Evolutionary conservation across 2,329 filamentous ascomycete genomes (phyloP).

Genomic region (Diaporthe helianthi): DNA sequence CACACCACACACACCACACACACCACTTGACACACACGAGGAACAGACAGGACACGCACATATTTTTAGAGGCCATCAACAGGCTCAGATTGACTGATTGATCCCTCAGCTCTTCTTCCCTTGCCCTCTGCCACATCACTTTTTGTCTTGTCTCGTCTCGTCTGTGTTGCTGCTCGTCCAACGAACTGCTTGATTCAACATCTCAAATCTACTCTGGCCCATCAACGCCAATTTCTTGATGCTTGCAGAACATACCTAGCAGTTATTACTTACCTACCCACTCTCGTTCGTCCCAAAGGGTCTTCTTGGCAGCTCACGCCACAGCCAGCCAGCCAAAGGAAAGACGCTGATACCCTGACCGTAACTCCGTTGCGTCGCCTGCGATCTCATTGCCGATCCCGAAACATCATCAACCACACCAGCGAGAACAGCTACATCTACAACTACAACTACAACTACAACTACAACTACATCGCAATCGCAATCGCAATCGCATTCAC

Average conservation of each 20-base stretch:
- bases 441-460: too few relatives aligned
- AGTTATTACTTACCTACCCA: neutral
- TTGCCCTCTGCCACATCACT: neutral
- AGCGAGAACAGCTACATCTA: too few relatives aligned
- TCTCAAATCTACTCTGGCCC: neutral
- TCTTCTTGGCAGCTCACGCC: constrained; percentile 22
- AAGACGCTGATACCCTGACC: constrained; percentile 18
- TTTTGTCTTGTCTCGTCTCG: neutral
- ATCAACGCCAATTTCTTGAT: neutral
- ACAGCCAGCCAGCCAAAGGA: neutral
- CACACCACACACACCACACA: too few relatives aligned
- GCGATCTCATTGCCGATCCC: constrained; percentile 1
- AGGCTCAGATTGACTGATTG: neutral
- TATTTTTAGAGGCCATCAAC: neutral
- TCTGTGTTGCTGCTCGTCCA: neutral
- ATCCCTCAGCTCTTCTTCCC: neutral
- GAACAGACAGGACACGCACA: neutral
- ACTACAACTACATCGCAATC: neutral
- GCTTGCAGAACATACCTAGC: too few relatives aligned
- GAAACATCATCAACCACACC: neutral
- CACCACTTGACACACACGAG: too few relatives aligned
- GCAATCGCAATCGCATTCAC: neutral
- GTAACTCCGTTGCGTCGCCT: constrained; percentile 3
- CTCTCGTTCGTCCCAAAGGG: constrained; percentile 21
- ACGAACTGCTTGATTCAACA: neutral